Evolutionary conservation across 2,329 filamentous ascomycete genomes (phyloP), one percentile per base, ranked within the genome.

Genomic region (Tolypocladium tundrense): DNA sequence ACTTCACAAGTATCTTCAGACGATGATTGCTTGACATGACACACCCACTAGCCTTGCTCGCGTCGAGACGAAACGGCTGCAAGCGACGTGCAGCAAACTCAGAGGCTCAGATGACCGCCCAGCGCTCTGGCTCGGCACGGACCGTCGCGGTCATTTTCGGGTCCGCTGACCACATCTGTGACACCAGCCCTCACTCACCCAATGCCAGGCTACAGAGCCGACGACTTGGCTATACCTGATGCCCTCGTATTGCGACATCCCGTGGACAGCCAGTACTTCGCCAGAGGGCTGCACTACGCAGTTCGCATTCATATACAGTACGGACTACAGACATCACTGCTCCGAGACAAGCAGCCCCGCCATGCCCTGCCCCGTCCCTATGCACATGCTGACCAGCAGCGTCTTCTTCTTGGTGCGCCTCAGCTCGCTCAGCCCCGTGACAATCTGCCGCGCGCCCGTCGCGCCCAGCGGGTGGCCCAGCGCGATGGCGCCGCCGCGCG

Each of bases 311-410:
- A 52, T 37, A 14, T 21, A 52, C 48, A 35, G 16, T 35, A 33
- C 16, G 4, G 11, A 35, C 8, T 13, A 52, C 48, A 52, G 31
- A n/a, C 8, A 7, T 52, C 48, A 52, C 48, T 52, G 48, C 74
- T 86, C 84, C 60, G 85, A 86, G 13, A 86, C 81, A 71, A 86
- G 86, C 67, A 87, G 66, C 2, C 82, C 84, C 21, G 85, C 85
- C 84, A 87, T 87, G 43, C 84, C 85, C 77, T 86, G 84, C 19
- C 85, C 85, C 8, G 84, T 87, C 42, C 85, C 85, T 61, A 87
- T 85, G 69, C 85, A 97, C 92, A 97, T 97, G 70, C 88, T 94
- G 24, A 91, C 96, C 68, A 97, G 76, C 61, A 97, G 74, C 64
- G 96, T 80, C 88, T 91, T 96, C 83, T 93, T 93, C 81, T 91